Evolutionary conservation across 805 yeast genomes (phyloP).

Genomic region (Candida chauliodis): DNA sequence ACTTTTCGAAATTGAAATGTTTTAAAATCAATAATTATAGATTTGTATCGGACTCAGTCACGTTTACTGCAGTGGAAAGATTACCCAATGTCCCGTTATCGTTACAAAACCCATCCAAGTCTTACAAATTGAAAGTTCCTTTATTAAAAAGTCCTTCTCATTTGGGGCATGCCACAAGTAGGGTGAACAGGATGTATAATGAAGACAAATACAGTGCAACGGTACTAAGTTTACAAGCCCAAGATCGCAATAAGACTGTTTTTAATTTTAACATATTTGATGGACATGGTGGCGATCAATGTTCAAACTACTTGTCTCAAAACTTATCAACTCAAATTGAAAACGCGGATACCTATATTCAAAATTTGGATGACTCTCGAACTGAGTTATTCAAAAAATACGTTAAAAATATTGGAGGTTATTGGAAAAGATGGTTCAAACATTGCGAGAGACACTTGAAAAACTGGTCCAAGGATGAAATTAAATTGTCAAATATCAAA

Average conservation of each 20-base stretch:
- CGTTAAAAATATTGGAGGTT: constrained; percentile 63
- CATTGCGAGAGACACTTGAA: constrained; percentile 35
- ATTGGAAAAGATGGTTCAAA: constrained; percentile 77
- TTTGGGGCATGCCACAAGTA: constrained; percentile 73
- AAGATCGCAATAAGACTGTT: constrained; percentile 16
- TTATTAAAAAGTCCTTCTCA: constrained; percentile 63
- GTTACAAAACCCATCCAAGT: constrained; percentile 10
- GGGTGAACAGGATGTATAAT: constrained; percentile 74
- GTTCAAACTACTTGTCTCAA: constrained; percentile 57
- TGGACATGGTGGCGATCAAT: constrained; percentile 90
- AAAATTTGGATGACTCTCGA: constrained; percentile 24
- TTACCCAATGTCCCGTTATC: constrained; percentile 10
- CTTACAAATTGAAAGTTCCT: constrained; percentile 47
- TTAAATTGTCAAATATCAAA: constrained; percentile 14
- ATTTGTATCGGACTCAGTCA: constrained; percentile 13
- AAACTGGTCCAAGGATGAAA: constrained; percentile 15
- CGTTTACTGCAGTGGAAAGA: constrained; percentile 26
- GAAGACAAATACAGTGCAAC: constrained; percentile 78
- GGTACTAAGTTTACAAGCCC: constrained; percentile 39
- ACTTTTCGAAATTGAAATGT: neutral
- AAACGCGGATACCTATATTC: constrained; percentile 28
- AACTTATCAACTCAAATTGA: constrained; percentile 54
- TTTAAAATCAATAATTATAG: neutral
- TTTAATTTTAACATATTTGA: constrained; percentile 80
- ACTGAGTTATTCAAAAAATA: constrained; percentile 52